Evolutionary conservation across 805 yeast species (phyloP).

Genomic region (Ogataea glucozyma): DNA sequence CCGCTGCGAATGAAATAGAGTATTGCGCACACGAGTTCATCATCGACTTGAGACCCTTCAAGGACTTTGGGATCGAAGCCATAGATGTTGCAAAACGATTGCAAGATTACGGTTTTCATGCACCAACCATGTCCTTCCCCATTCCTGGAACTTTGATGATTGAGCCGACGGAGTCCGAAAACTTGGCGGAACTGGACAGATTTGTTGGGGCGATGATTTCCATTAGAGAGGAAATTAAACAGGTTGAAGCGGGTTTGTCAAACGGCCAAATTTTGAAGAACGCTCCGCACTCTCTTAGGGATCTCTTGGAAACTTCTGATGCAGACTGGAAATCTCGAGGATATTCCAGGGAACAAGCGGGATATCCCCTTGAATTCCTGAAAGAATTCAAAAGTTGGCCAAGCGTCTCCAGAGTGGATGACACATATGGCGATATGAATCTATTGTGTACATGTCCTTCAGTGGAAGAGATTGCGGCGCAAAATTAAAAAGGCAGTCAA

Average conservation of each 20-base stretch:
- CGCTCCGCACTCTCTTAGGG: conserved; percentile 89
- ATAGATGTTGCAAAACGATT: conserved; percentile 95
- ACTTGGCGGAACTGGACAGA: conserved; percentile 83
- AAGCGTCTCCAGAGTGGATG: conserved; percentile 87
- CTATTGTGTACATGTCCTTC: conserved; percentile 91
- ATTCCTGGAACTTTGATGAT: conserved; percentile 97
- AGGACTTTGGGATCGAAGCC: conserved; percentile 81
- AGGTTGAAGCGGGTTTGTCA: conserved; percentile 63
- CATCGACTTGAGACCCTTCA: conserved; percentile 84
- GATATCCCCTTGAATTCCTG: conserved; percentile 81
- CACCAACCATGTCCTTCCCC: conserved; percentile 99
- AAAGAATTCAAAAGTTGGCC: conserved; percentile 90
- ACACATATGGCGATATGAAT: conserved; percentile 91
- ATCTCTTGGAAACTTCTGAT: conserved; percentile 58
- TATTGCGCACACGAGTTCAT: conserved; percentile 98
- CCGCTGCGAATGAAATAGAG: conserved; percentile 41
- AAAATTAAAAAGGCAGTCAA: background rate
- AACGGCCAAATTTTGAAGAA: conserved; percentile 75
- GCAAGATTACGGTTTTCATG: conserved; percentile 98
- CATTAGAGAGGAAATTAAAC: conserved; percentile 79
- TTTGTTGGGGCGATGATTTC: conserved; percentile 85
- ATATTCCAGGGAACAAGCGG: conserved; percentile 90
- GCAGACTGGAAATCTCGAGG: conserved; percentile 83
- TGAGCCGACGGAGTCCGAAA: conserved; percentile 97
- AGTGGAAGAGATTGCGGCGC: conserved; percentile 68